Base-by-base conservation (phyloP, 352 stramenopile species). In the Globisporangium acanthophoron region DNA sequence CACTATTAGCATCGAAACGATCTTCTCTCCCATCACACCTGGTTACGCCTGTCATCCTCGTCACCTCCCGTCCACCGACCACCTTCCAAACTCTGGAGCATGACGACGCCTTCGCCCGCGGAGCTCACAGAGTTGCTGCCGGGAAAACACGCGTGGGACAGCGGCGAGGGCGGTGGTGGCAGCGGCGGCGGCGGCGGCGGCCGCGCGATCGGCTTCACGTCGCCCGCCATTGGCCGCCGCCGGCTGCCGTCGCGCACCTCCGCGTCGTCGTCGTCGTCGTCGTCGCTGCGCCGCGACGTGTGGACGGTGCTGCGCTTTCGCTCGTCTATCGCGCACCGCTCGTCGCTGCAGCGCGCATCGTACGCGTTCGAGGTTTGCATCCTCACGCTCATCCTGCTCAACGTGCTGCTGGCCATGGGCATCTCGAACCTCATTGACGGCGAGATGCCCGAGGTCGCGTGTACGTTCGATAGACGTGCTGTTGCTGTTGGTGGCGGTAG, bases 301-400 rank as follows among this genome's bases (percentile, higher is more conserved):
- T 94, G 84, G 84, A 88, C 81, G 18, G 64, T 94, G 31, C 65
- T 94, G 59, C 76, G 85, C 57, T 93, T 85, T 55, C 80, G 81
- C 20, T 76, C 80, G 59, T 89, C 80, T 7, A 71, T 90, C 21
- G 66, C 69, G 24, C 55, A 88, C 29, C 69, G 70, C 54, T 80
- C 84, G 50, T 71, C 53, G 3, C 67, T 94, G 41, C 78, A 87
- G 56, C 80, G 76, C 35, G 76, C 76, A 21, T 91, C 81, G 24
- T 90, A 92, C 56, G 56, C 58, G 12, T 73, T 94, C 16, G 81
- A 94, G 41, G 49, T 80, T 6, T 78, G 65, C 52, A 74, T 94
- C 27, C 68, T 94, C 16, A 70, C 82, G 31, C 73, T 94, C 48
- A 91, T 94, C 58, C 66, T 86, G 24, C 63, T 90, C 27, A 92